Evolutionary conservation across 176 grass and related monocot species (phyloP).

Genomic region (Cenchrus purpureus): DNA sequence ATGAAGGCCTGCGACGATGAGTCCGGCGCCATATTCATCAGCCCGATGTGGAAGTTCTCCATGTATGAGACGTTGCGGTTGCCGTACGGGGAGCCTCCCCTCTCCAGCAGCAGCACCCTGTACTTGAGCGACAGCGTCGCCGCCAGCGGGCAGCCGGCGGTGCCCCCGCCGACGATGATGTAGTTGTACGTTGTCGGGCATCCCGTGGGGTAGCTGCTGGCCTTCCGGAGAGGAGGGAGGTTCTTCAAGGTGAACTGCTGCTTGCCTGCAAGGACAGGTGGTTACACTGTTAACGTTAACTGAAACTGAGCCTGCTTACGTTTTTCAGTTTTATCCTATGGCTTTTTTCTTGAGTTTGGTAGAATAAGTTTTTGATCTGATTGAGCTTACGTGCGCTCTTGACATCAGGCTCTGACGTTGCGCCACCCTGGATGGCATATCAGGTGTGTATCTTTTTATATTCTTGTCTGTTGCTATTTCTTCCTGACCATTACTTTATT

Average conservation of each 20-base stretch:
- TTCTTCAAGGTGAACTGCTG: slow-evolving; percentile 33
- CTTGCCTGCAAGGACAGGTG: slow-evolving; percentile 45
- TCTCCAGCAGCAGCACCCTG: slow-evolving; percentile 74
- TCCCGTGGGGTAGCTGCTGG: slow-evolving; percentile 47
- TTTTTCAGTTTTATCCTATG: not conserved
- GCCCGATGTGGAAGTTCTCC: slow-evolving; percentile 83
- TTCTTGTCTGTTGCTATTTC: slow-evolving; percentile 9
- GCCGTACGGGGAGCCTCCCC: slow-evolving; percentile 73
- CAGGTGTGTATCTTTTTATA: slow-evolving; percentile 19
- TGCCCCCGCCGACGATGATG: slow-evolving; percentile 79
- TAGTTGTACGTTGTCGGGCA: slow-evolving; percentile 52
- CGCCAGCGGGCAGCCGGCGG: slow-evolving; percentile 70
- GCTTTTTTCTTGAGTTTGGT: not conserved
- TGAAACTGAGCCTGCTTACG: not conserved
- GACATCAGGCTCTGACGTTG: slow-evolving; percentile 39
- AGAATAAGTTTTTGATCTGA: slow-evolving; percentile 18
- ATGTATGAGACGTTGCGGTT: slow-evolving; percentile 76
- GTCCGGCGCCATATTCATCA: slow-evolving; percentile 55
- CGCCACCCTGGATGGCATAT: slow-evolving; percentile 15
- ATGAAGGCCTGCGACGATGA: slow-evolving; percentile 73
- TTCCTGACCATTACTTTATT: slow-evolving; percentile 30
- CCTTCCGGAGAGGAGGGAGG: slow-evolving; percentile 57
- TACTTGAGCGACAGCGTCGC: slow-evolving; percentile 71
- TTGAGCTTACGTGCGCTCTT: slow-evolving; percentile 2
- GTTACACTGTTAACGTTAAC: slow-evolving; percentile 22